Evolutionary conservation across 2,329 filamentous ascomycete species (phyloP).

Genomic region (Venturia oleaginea): DNA sequence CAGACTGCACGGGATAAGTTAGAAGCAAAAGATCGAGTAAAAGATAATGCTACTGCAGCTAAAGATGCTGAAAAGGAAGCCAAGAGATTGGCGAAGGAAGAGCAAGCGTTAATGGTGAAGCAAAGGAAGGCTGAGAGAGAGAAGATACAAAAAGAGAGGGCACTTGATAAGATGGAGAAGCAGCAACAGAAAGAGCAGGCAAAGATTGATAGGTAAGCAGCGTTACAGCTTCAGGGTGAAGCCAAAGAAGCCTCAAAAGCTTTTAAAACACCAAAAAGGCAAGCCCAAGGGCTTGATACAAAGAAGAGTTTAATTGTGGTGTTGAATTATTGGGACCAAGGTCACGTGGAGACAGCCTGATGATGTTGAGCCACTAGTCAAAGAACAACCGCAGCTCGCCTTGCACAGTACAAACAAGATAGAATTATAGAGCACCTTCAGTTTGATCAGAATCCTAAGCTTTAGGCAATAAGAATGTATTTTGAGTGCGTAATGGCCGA

Average conservation of each 20-base stretch:
- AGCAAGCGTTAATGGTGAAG: neutral
- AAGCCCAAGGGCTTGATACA: no score
- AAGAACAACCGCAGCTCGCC: neutral
- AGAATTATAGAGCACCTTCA: neutral
- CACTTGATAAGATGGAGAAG: neutral
- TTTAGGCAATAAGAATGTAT: no score
- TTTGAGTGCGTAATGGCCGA: no score
- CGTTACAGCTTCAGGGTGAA: neutral
- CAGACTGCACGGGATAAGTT: neutral
- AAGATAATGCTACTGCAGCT: neutral
- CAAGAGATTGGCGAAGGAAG: neutral
- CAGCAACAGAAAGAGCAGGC: neutral
- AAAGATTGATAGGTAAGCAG: neutral
- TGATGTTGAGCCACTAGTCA: neutral
- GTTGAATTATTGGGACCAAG: neutral
- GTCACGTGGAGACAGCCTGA: neutral
- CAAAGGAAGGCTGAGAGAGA: neutral
- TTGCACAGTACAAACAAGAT: neutral
- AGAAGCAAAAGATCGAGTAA: neutral
- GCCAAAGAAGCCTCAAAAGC: neutral
- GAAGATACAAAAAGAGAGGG: neutral
- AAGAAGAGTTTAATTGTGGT: neutral
- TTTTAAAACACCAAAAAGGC: neutral
- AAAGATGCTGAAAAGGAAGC: slow-evolving; percentile 1
- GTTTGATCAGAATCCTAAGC: neutral